Evolutionary conservation across 345 rosid species (phyloP), one percentile per base, ranked within the genome.

Genomic region (Draba incana): DNA sequence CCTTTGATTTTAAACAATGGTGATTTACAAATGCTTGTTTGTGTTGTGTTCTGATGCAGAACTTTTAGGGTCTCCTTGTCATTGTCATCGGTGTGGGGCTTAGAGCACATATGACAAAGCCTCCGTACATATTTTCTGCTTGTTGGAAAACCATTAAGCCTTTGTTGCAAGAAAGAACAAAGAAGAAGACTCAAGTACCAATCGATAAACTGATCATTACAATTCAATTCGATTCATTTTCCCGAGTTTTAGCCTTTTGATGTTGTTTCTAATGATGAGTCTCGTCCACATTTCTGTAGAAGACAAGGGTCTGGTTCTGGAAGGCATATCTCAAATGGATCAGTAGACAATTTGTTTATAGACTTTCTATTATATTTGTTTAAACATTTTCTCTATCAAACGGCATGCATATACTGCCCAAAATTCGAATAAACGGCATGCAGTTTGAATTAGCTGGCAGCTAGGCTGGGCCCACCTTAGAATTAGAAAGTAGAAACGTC

Each of bases 101-200:
- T 64, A 95, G 99, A 95, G 99, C 86, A 86, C 92, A 69, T 92
- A 59, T 77, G 98, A 95, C 78, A 88, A 83, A 80, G 98, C 99
- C 76, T 89, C 98, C 15, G 99, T 95, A 81, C 53, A 83, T 95
- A 75, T 95, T 95, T 73, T 88, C 91, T n/a, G 91, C 89, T 41
- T 89, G 96, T 79, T 86, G 96, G 97, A 86, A 88, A 96, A 90
- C 93, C 77, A 76, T 94, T 56, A 91, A 86, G 82, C 98, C 98
- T 64, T 87, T 94, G 37, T 75, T 94, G 84, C 98, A 94, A 81
- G 98, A 92, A 74, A 84, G 98, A 77, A 92, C 99, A 3, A 85
- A 82, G 81, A 86, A 75, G 83, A 94, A 92, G 82, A 48, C 89
- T 75, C 98, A 92, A 81, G 96, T 94, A 23, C 80, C 59, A 39